phyloP scores from a whole-genome alignment of 2,329 filamentous ascomycete species.

The Sphaerulina populicola region DNA sequence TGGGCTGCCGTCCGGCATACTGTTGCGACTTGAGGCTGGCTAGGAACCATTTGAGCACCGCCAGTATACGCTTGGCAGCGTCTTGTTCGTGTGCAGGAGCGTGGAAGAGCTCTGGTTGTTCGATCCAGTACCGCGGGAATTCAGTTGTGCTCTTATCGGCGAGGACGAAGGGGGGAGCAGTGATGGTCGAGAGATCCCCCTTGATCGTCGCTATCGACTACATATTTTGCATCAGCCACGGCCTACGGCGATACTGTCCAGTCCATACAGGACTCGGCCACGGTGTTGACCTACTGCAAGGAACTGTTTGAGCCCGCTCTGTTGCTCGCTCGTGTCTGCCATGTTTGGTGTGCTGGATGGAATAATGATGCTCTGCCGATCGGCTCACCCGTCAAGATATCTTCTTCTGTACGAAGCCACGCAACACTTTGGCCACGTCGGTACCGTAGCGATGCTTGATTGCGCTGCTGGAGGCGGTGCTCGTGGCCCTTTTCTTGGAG shows the following conservation, averaged over 20 bases:
- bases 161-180: slow-evolving; percentile 41
- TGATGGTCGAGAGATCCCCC: slow-evolving; percentile 42
- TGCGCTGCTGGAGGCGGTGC: not conserved
- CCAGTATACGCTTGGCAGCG: slow-evolving; percentile 37
- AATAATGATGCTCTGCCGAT: not conserved
- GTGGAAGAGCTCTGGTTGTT: slow-evolving; percentile 40
- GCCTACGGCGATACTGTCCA: too few relatives aligned
- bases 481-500: not conserved
- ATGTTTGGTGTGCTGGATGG: slow-evolving; percentile 1
- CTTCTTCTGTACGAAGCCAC: too few relatives aligned
- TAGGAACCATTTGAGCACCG: slow-evolving; percentile 45
- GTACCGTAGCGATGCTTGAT: not conserved
- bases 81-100: slow-evolving; percentile 38
- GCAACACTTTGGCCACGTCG: too few relatives aligned
- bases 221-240: too few relatives aligned
- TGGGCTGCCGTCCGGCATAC: slow-evolving; percentile 39
- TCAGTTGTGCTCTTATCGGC: slow-evolving; percentile 41
- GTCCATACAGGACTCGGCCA: too few relatives aligned
- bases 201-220: slow-evolving; percentile 40
- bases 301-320: slow-evolving; percentile 27
- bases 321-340: slow-evolving; percentile 20
- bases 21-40: slow-evolving; percentile 42
- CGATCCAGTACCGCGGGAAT: slow-evolving; percentile 42
- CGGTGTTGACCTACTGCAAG: slow-evolving; percentile 19
- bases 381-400: too few relatives aligned